A percentile compares a stretch with the other conserved stretches of the same genome.
Evolutionary conservation across 2,329 filamentous ascomycete genomes (phyloP).

Genomic region (Arthrobotrys iridis): DNA sequence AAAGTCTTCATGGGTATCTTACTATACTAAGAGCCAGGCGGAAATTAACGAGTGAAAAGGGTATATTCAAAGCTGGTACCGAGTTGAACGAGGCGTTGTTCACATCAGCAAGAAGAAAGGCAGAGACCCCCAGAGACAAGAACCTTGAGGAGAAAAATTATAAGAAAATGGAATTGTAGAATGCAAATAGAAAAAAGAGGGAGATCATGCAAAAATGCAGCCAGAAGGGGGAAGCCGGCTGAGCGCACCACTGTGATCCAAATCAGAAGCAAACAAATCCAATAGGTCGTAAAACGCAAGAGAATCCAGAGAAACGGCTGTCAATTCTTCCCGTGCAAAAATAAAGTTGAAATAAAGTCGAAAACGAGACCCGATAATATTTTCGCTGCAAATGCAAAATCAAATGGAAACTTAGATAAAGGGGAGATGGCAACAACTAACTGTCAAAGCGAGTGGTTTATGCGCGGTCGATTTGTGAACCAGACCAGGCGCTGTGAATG

Average conservation of each 20-base stretch:
- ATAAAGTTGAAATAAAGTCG: background rate
- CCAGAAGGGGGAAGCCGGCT: background rate
- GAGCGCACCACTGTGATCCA: constrained; percentile 4
- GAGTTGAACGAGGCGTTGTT: background rate
- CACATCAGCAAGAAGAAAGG: background rate
- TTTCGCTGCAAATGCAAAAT: constrained; percentile 7
- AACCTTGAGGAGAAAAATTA: background rate
- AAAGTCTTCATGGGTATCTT: constrained; percentile 1
- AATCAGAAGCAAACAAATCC: background rate
- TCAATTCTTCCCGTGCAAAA: background rate
- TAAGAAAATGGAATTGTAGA: background rate
- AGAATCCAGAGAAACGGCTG: background rate
- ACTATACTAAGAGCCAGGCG: constrained; percentile 7
- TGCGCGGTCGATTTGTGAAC: background rate
- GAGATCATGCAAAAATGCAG: background rate
- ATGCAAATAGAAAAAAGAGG: background rate
- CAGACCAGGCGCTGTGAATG: too few relatives aligned
- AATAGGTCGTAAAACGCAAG: background rate
- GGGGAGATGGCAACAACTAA: background rate
- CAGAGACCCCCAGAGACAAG: background rate
- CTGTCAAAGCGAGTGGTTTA: background rate
- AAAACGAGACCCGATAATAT: background rate
- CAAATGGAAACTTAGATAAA: background rate
- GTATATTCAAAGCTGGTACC: background rate
- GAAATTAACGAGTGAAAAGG: constrained; percentile 29